A percentile compares a stretch with the other conserved stretches of the same genome.
Conservation (phyloP, 306 rosid species). For the Ceratonia siliqua region DNA sequence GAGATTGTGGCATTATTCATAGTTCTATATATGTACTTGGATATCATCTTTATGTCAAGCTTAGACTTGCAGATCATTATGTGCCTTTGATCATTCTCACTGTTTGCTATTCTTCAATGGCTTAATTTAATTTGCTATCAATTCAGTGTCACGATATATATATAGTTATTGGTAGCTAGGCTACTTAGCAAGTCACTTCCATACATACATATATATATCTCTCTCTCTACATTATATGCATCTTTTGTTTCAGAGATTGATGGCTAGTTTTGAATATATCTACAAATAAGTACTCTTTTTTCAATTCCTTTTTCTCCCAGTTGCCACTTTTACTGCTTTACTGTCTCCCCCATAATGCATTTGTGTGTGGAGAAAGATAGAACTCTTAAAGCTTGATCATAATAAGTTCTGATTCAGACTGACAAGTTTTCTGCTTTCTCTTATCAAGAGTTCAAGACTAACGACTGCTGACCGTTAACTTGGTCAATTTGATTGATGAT, state of each 20-base stretch:
- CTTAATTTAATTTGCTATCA: slow-evolving; percentile 24
- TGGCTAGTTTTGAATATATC: slow-evolving; percentile 15
- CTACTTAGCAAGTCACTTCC: slow-evolving; percentile 35
- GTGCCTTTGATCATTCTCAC: slow-evolving; percentile 12
- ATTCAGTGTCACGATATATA: not conserved
- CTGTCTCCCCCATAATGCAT: slow-evolving; percentile 41
- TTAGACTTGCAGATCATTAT: slow-evolving; percentile 28
- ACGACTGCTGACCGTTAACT: slow-evolving; percentile 42
- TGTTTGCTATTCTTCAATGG: slow-evolving; percentile 22
- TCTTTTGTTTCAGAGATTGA: slow-evolving; percentile 28
- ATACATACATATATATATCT: slow-evolving; percentile 2
- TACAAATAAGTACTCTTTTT: slow-evolving; percentile 34
- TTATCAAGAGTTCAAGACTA: slow-evolving; percentile 2
- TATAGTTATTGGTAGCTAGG: not conserved
- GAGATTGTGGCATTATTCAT: slow-evolving; percentile 14
- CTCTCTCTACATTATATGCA: slow-evolving; percentile 20
- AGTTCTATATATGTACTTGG: slow-evolving; percentile 15
- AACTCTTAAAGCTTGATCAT: slow-evolving; percentile 35
- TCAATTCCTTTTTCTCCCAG: slow-evolving; percentile 29
- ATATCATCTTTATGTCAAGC: slow-evolving; percentile 27
- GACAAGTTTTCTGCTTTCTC: slow-evolving; percentile 37
- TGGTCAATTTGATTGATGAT: slow-evolving; percentile 38
- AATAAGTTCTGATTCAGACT: slow-evolving; percentile 37
- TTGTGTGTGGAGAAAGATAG: slow-evolving; percentile 33
- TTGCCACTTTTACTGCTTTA: slow-evolving; percentile 45